Percentiles rank a stretch among this genome's conserved stretches.
These are phyloP conservation scores for Penicillium paneum DNA, from an alignment of 2,329 filamentous ascomycete species.

Conservation along the genomic window DNA sequence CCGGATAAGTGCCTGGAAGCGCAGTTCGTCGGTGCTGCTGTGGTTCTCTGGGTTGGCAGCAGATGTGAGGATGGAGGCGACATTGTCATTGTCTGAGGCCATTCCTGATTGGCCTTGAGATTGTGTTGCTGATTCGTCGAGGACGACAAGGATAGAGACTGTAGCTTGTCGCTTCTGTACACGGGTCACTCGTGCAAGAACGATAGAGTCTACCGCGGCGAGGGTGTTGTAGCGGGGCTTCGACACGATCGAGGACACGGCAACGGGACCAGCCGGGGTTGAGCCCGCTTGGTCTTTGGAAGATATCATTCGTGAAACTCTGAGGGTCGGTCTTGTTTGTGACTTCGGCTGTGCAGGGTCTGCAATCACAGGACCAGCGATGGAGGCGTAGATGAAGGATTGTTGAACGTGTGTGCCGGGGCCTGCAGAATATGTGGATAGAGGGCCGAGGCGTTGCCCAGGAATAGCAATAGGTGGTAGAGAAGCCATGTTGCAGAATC, in stretches of 20 bases:
- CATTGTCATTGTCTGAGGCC: conserved; percentile 38
- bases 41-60: conserved; percentile 42
- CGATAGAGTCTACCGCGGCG: conserved; percentile 74
- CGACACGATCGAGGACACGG: conserved; percentile 13
- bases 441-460: conserved; percentile 72
- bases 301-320: conserved; percentile 26
- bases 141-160: conserved; percentile 80
- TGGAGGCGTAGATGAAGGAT: conserved; percentile 72
- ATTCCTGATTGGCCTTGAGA: conserved; percentile 19
- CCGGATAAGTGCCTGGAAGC: conserved; percentile 78
- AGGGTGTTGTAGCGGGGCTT: conserved; percentile 65
- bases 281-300: neutral
- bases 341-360: conserved; percentile 41
- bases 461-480: conserved; percentile 64
- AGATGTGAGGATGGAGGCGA: conserved; percentile 37
- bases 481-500: conserved; percentile 32
- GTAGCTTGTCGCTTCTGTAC: conserved; percentile 81
- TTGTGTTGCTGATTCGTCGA: conserved; percentile 44
- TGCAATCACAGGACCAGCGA: conserved; percentile 68
- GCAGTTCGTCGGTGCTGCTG: conserved; percentile 58
- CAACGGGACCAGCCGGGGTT: neutral
- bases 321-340: conserved; percentile 41
- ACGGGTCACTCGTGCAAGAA: conserved; percentile 81
- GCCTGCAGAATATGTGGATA: conserved; percentile 66
- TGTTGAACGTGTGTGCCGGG: conserved; percentile 80